Evolutionary conservation across 2,329 filamentous ascomycete species (phyloP).

Genomic region (Colletotrichum truncatum): DNA sequence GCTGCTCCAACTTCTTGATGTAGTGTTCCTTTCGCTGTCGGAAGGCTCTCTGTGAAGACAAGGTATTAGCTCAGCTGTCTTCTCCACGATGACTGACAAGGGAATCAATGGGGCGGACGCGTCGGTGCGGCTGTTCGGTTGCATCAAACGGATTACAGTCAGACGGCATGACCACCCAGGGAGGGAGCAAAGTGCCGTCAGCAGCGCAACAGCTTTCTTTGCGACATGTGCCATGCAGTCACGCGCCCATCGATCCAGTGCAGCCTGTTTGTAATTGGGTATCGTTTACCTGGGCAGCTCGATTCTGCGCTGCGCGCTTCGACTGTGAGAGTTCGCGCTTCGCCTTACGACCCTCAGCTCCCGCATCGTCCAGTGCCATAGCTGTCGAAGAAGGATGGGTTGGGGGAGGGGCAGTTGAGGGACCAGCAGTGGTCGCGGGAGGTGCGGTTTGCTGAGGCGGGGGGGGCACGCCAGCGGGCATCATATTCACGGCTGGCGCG

Average conservation of each 20-base stretch:
- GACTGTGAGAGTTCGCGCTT: conserved; percentile 94
- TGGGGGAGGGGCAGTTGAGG: conserved; percentile 39
- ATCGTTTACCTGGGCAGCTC: conserved; percentile 85
- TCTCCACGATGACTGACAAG: not conserved
- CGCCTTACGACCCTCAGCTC: conserved; percentile 72
- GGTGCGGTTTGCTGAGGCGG: conserved; percentile 26
- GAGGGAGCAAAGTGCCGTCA: not conserved
- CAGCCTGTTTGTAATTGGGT: not conserved
- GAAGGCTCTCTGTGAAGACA: conserved; percentile 79
- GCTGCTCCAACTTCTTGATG: conserved; percentile 96
- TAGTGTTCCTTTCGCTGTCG: conserved; percentile 97
- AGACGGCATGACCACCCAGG: conserved; percentile 26
- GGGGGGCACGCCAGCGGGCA: conserved; percentile 37
- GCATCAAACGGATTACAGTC: not conserved
- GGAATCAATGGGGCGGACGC: not conserved
- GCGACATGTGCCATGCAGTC: not conserved
- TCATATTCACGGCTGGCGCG: conserved; percentile 42
- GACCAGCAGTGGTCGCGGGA: conserved; percentile 9
- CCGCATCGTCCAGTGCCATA: conserved; percentile 42
- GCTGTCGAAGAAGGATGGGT: conserved; percentile 37
- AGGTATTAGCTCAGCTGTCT: conserved; percentile 37
- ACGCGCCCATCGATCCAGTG: conserved; percentile 9
- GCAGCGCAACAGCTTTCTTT: not conserved
- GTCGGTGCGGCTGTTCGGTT: not conserved
- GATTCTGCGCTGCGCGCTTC: conserved; percentile 95